Evolutionary conservation across 352 stramenopile genomes (phyloP).

Genomic region (Phytophthora pseudosyringae): DNA sequence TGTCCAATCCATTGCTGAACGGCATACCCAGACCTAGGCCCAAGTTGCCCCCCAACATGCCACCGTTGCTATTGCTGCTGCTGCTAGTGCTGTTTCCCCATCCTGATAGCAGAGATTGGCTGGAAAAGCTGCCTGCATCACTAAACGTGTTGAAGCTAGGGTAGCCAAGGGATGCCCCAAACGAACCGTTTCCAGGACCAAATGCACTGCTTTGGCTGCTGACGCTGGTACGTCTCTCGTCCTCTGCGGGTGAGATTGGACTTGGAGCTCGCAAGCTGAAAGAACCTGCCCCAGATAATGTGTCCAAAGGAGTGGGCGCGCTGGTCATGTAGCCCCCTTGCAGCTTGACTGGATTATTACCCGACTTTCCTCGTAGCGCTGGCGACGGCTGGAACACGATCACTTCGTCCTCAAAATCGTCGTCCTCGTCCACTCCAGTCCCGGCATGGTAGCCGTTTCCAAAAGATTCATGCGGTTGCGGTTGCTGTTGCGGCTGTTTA

Average conservation of each 20-base stretch:
- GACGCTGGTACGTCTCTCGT: slow-evolving; percentile 16
- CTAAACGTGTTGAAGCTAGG: slow-evolving; percentile 71
- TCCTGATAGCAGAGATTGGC: slow-evolving; percentile 47
- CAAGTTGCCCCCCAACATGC: slow-evolving; percentile 16
- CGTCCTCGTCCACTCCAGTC: slow-evolving; percentile 51
- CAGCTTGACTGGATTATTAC: slow-evolving; percentile 31
- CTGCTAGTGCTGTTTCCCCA: slow-evolving; percentile 51
- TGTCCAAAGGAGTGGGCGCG: slow-evolving; percentile 33
- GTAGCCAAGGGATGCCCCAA: slow-evolving; percentile 64
- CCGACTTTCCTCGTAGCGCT: slow-evolving; percentile 36
- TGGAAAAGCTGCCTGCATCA: slow-evolving; percentile 49
- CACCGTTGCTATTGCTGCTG: slow-evolving; percentile 20
- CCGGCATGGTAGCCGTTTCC: slow-evolving; percentile 5
- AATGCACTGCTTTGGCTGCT: slow-evolving; percentile 38
- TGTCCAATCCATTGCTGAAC: slow-evolving; percentile 25
- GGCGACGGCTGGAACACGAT: slow-evolving; percentile 83
- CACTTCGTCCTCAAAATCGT: slow-evolving; percentile 87
- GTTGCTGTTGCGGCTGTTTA: slow-evolving; percentile 26
- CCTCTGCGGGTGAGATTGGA: slow-evolving; percentile 31
- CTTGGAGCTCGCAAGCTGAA: slow-evolving; percentile 44
- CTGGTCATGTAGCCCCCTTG: slow-evolving; percentile 11
- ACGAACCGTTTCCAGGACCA: slow-evolving; percentile 40
- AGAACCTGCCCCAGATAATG: slow-evolving; percentile 24
- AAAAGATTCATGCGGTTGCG: slow-evolving; percentile 13
- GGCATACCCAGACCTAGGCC: slow-evolving; percentile 27